phyloP scores from a whole-genome alignment of 225 moss, liverwort and hornwort genomes.

The Bryoerythrophyllum caledonicum region DNA sequence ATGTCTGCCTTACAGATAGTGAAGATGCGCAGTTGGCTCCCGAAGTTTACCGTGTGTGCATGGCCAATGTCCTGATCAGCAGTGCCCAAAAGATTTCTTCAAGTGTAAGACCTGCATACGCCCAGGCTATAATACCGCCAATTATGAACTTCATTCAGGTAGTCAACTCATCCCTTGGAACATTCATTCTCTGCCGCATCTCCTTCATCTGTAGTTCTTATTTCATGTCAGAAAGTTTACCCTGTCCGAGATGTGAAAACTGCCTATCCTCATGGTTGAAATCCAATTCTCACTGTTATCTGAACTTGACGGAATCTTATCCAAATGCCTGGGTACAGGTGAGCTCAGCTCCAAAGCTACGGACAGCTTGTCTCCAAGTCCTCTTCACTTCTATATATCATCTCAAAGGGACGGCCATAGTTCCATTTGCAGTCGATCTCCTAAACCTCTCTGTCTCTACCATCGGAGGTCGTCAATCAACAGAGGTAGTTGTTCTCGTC shows the following conservation, averaged over 20 bases:
- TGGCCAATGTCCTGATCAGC: constrained; percentile 96
- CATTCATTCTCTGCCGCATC: background rate
- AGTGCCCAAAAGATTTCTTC: constrained; percentile 77
- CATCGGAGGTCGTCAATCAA: constrained; percentile 52
- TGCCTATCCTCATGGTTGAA: background rate
- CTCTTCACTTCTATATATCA: constrained; percentile 95
- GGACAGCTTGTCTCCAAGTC: constrained; percentile 80
- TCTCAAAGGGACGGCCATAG: constrained; percentile 66
- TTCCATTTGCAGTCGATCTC: constrained; percentile 72
- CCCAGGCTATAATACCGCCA: constrained; percentile 62
- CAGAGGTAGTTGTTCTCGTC: constrained; percentile 54
- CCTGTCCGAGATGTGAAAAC: background rate
- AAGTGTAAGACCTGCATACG: constrained; percentile 52
- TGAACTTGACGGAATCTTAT: constrained; percentile 2
- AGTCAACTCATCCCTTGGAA: background rate
- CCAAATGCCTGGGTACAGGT: constrained; percentile 36
- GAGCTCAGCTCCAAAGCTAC: constrained; percentile 53
- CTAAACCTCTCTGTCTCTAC: constrained; percentile 59
- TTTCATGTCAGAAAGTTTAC: constrained; percentile 8
- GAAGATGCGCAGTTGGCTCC: constrained; percentile 38
- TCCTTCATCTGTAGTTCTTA: constrained; percentile 15
- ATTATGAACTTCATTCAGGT: constrained; percentile 75
- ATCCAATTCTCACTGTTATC: background rate
- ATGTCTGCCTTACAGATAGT: constrained; percentile 24
- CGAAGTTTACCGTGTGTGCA: constrained; percentile 73